Percentiles rank a stretch among this genome's conserved stretches.
Conservation (phyloP, 108 stramenopile species). For the Cyclotella distinguenda region DNA sequence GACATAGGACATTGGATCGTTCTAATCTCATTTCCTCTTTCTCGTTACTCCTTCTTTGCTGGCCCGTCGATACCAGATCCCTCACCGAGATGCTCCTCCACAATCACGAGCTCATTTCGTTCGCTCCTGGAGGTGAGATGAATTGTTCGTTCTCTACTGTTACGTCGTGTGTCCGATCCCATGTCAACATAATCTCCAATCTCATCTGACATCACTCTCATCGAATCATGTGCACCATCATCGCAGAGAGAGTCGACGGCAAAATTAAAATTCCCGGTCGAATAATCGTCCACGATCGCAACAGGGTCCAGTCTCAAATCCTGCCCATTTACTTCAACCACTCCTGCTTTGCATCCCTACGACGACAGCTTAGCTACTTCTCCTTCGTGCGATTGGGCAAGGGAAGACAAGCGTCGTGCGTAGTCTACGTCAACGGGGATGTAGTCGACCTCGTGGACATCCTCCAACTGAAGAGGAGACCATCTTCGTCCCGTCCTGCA, state of each 20-base stretch:
- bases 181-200: neutral
- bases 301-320: conserved; percentile 66
- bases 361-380: conserved; percentile 85
- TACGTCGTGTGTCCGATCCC: neutral
- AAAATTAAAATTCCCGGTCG: conserved; percentile 40
- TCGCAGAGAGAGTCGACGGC: neutral
- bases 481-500: neutral
- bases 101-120: conserved; percentile 3
- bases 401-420: conserved; percentile 56
- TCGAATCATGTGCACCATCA: neutral
- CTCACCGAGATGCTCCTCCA: neutral
- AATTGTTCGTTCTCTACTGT: too few relatives aligned
- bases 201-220: neutral
- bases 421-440: conserved; percentile 73
- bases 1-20: too few relatives aligned
- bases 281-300: conserved; percentile 81
- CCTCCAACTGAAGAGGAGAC: conserved; percentile 63
- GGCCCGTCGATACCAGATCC: too few relatives aligned
- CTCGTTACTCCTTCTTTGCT: too few relatives aligned
- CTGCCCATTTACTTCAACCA: conserved; percentile 86
- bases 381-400: conserved; percentile 77
- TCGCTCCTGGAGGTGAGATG: neutral
- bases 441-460: conserved; percentile 78
- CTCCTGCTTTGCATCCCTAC: conserved; percentile 82
- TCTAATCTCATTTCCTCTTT: too few relatives aligned